These are phyloP conservation scores for Acanthochlamys bracteata DNA, from an alignment of 106 monocot species.

Conservation along the genomic window DNA sequence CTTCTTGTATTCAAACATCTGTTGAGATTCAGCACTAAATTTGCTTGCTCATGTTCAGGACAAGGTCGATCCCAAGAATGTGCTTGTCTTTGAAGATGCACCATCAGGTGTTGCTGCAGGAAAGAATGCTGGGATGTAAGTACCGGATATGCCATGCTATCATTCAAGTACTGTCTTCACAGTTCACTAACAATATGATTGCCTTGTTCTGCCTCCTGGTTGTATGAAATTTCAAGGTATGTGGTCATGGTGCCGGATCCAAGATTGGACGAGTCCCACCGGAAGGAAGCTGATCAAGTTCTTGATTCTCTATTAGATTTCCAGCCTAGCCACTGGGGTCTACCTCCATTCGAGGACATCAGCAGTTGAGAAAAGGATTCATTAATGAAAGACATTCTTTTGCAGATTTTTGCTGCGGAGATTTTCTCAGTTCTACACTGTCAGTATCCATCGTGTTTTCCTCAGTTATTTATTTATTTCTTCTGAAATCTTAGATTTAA, in stretches of 20 bases:
- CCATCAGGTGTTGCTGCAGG: slow-evolving; percentile 16
- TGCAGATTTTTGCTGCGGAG: no score
- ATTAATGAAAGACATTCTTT: no score
- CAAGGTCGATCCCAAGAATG: slow-evolving; percentile 19
- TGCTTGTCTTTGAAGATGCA: slow-evolving; percentile 15
- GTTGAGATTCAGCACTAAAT: no score
- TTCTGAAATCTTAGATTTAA: no score
- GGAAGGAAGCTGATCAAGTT: slow-evolving; percentile 70
- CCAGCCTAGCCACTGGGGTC: slow-evolving; percentile 56
- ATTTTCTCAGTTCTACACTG: no score
- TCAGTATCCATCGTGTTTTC: no score
- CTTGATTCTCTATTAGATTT: slow-evolving; percentile 57
- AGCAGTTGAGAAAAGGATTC: background rate
- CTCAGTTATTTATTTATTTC: no score
- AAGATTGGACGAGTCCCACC: slow-evolving; percentile 51
- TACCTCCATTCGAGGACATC: slow-evolving; percentile 48
- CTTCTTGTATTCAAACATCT: no score
- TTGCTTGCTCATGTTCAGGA: slow-evolving; percentile 12
- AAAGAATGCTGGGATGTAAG: slow-evolving; percentile 13
- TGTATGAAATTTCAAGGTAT: slow-evolving; percentile 35
- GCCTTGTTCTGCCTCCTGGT: background rate
- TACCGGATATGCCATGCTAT: background rate
- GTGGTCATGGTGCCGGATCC: slow-evolving; percentile 87
- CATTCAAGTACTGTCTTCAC: background rate
- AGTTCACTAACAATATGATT: background rate